Evolutionary conservation across 2,329 filamentous ascomycete genomes (phyloP).

Genomic region (Fusarium sp.): DNA sequence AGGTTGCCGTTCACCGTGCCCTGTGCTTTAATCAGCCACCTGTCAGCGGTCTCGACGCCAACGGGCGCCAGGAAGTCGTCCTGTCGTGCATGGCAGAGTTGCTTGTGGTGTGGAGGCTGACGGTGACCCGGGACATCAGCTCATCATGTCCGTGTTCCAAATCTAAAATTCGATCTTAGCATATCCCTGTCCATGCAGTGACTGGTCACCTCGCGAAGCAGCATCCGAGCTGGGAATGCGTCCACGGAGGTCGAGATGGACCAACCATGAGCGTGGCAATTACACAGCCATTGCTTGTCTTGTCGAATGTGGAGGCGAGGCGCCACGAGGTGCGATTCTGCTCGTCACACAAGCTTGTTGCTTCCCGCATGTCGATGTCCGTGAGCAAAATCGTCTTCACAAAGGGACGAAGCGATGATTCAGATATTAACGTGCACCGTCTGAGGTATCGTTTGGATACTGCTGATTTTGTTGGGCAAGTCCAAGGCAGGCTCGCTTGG

Average conservation of each 20-base stretch:
- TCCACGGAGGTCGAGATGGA: constrained; percentile 6
- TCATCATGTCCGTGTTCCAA: constrained; percentile 34
- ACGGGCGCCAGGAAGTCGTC: constrained; percentile 22
- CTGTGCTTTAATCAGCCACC: constrained; percentile 25
- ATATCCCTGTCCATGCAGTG: constrained; percentile 22
- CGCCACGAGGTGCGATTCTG: constrained; percentile 1
- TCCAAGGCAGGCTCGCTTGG: not conserved
- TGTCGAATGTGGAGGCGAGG: constrained; percentile 11
- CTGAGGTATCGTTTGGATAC: not conserved
- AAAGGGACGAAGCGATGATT: not conserved
- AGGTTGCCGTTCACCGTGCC: constrained; percentile 3
- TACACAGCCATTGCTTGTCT: constrained; percentile 23
- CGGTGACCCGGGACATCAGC: constrained; percentile 28
- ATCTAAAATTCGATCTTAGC: constrained; percentile 36
- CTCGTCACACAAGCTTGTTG: constrained; percentile 4
- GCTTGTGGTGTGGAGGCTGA: constrained; percentile 27
- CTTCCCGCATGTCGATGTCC: constrained; percentile 2
- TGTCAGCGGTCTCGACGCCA: constrained; percentile 33
- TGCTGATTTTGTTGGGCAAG: not conserved
- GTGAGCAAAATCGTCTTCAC: not conserved
- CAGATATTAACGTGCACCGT: not conserved
- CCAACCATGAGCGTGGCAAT: constrained; percentile 21
- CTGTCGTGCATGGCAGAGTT: constrained; percentile 12
- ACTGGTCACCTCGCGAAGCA: constrained; percentile 23
- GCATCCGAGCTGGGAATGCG: constrained; percentile 13